Evolutionary conservation across 176 grass and related monocot species (phyloP).

Genomic region (Paspalum vaginatum): DNA sequence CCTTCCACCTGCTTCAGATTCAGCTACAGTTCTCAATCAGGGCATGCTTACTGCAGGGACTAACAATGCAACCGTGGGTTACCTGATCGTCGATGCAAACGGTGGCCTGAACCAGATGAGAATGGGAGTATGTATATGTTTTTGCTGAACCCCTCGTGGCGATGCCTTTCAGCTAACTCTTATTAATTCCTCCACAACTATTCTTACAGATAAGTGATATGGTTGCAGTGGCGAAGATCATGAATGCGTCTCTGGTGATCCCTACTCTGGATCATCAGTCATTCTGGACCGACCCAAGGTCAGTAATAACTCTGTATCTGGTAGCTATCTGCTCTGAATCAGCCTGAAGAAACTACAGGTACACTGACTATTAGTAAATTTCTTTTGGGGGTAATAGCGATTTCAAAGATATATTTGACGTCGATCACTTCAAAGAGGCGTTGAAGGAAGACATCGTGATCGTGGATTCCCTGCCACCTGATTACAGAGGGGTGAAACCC

Average conservation of each 20-base stretch:
- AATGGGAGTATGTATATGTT: constrained; percentile 67
- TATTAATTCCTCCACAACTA: constrained; percentile 46
- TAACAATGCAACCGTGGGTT: constrained; percentile 57
- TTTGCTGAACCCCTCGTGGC: constrained; percentile 13
- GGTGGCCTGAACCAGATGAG: constrained; percentile 98
- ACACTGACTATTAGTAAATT: constrained; percentile 7
- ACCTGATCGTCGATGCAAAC: constrained; percentile 75
- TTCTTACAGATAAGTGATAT: constrained; percentile 95
- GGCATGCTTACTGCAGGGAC: constrained; percentile 36
- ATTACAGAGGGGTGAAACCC: constrained; percentile 47
- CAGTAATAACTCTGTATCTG: neutral
- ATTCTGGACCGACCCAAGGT: constrained; percentile 95
- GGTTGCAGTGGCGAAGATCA: constrained; percentile 87
- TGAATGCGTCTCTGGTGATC: constrained; percentile 80
- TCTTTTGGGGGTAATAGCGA: constrained; percentile 23
- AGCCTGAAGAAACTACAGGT: neutral
- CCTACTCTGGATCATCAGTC: constrained; percentile 85
- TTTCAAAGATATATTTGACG: constrained; percentile 74
- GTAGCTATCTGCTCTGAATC: neutral
- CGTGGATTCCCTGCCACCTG: constrained; percentile 59
- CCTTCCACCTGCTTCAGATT: neutral
- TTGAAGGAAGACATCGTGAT: constrained; percentile 64
- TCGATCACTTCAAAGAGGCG: constrained; percentile 56
- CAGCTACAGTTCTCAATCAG: neutral
- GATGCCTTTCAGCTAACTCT: constrained; percentile 35